A percentile compares a stretch with the other conserved stretches of the same genome.
Conservation (phyloP, 352 stramenopile species). For the Pythium rishiriense region DNA sequence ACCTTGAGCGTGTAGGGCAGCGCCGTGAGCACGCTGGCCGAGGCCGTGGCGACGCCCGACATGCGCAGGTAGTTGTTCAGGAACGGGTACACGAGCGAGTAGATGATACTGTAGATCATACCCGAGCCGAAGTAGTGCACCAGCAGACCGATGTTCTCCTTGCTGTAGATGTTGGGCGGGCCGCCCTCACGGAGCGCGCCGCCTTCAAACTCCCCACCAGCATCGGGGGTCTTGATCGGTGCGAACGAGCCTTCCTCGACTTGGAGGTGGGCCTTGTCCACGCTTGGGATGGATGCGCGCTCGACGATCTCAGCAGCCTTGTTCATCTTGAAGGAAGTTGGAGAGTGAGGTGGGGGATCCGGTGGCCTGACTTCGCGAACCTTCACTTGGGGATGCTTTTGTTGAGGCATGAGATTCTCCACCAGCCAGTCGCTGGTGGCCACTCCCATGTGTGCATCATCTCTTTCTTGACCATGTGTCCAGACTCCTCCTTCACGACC, state of each 20-base stretch:
- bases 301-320: slow-evolving; percentile 29
- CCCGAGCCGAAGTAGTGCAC: slow-evolving; percentile 37
- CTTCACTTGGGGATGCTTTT: slow-evolving; percentile 18
- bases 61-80: slow-evolving; percentile 48
- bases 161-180: slow-evolving; percentile 35
- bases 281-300: slow-evolving; percentile 19
- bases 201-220: slow-evolving; percentile 15
- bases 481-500: neutral
- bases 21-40: slow-evolving; percentile 38
- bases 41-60: slow-evolving; percentile 32
- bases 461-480: neutral
- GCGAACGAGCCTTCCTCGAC: slow-evolving; percentile 19
- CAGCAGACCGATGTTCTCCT: slow-evolving; percentile 36
- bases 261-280: slow-evolving; percentile 24
- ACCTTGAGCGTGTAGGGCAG: slow-evolving; percentile 71
- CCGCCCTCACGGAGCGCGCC: slow-evolving; percentile 34
- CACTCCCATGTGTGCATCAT: neutral
- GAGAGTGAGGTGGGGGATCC: slow-evolving; percentile 11
- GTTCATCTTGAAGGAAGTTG: slow-evolving; percentile 28
- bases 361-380: slow-evolving; percentile 5
- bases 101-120: slow-evolving; percentile 36
- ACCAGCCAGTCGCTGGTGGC: slow-evolving; percentile 3
- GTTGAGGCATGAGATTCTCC: slow-evolving; percentile 8
- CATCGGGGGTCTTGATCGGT: slow-evolving; percentile 21
- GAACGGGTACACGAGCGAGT: slow-evolving; percentile 36